Evolutionary conservation across 345 rosid species (phyloP).

Genomic region (Nephelium lappaceum): DNA sequence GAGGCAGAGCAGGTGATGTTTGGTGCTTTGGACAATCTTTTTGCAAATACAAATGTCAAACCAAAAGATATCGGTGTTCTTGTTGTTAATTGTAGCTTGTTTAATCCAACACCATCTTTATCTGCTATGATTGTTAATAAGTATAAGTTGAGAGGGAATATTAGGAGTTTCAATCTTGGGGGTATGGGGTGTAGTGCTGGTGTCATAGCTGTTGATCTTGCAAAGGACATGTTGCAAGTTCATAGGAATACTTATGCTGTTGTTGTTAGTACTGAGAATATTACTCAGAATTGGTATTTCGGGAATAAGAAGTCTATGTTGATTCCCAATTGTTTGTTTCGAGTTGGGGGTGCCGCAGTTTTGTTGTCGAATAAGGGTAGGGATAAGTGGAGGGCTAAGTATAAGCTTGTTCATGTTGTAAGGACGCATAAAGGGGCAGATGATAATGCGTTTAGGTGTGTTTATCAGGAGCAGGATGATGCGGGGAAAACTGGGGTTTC

Average conservation of each 20-base stretch:
- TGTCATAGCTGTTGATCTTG: slow-evolving; percentile 77
- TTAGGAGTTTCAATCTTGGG: slow-evolving; percentile 72
- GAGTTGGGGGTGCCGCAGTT: slow-evolving; percentile 81
- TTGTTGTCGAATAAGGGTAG: slow-evolving; percentile 61
- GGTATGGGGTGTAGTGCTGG: slow-evolving; percentile 99
- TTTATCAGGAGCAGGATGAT: slow-evolving; percentile 85
- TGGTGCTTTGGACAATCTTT: slow-evolving; percentile 74
- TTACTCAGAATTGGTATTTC: slow-evolving; percentile 93
- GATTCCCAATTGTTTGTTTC: slow-evolving; percentile 85
- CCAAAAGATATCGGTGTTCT: slow-evolving; percentile 86
- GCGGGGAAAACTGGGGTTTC: slow-evolving; percentile 83
- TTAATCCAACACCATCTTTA: slow-evolving; percentile 89
- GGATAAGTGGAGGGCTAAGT: slow-evolving; percentile 72
- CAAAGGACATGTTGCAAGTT: slow-evolving; percentile 83
- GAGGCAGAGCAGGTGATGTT: slow-evolving; percentile 96
- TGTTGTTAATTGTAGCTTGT: slow-evolving; percentile 89
- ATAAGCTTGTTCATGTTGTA: slow-evolving; percentile 80
- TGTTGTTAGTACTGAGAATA: slow-evolving; percentile 90
- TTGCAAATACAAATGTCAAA: slow-evolving; percentile 65
- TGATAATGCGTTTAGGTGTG: slow-evolving; percentile 83
- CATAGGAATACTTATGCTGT: slow-evolving; percentile 86
- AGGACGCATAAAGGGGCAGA: slow-evolving; percentile 92
- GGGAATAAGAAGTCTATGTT: slow-evolving; percentile 91
- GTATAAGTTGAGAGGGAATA: slow-evolving; percentile 78
- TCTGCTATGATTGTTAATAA: slow-evolving; percentile 91